Conservation (phyloP, 2,329 filamentous ascomycete species). For the Diaporthe nobilis region DNA sequence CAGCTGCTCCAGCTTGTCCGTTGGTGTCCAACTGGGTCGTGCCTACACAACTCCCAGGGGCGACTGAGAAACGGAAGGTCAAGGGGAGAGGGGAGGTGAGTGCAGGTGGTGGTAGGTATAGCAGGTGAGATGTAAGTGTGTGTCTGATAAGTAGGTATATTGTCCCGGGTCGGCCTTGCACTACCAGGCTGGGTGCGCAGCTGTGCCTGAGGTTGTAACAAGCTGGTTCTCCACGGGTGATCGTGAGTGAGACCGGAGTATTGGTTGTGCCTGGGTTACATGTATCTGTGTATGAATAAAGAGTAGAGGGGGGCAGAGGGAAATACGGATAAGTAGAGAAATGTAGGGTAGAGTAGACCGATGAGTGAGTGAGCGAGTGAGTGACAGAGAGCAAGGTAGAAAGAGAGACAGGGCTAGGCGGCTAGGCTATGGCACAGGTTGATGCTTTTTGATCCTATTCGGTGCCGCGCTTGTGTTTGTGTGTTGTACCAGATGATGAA, state of each 20-base stretch:
- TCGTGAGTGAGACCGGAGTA: constrained; percentile 3
- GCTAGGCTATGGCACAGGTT: constrained; percentile 12
- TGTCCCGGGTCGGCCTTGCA: constrained; percentile 16
- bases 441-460: not conserved
- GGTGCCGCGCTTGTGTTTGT: not conserved
- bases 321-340: not conserved
- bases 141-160: constrained; percentile 14
- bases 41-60: constrained; percentile 26
- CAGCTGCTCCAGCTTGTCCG: constrained; percentile 40
- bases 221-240: not conserved
- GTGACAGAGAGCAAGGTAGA: not conserved
- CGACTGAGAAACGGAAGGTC: constrained; percentile 10
- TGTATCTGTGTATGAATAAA: not conserved
- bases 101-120: not conserved
- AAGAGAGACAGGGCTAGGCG: not conserved
- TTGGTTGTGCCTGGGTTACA: constrained; percentile 6
- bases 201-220: constrained; percentile 5
- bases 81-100: constrained; percentile 6
- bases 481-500: constrained; percentile 10
- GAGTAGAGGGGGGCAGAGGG: not conserved
- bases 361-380: not conserved
- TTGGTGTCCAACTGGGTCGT: constrained; percentile 25
- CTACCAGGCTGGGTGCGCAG: constrained; percentile 10
- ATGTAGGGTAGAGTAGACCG: not conserved
- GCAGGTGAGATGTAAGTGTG: not conserved